phyloP scores from a whole-genome alignment of 2,329 filamentous ascomycete genomes.

The Claviceps lovelessii region DNA sequence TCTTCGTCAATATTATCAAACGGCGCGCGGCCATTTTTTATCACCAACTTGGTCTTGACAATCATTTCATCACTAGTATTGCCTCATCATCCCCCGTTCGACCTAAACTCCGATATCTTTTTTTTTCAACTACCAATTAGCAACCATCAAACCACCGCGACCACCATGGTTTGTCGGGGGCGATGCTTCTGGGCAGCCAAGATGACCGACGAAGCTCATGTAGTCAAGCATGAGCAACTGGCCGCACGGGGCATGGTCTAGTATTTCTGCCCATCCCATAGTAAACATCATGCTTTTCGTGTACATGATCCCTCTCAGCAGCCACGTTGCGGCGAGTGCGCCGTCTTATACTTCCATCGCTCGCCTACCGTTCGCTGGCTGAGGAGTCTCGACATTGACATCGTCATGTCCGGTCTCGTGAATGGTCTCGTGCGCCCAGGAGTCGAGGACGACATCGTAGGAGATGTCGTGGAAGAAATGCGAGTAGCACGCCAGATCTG shows the following conservation, averaged over 20 bases:
- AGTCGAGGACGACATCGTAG: conserved; percentile 1
- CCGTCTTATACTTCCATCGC: conserved; percentile 15
- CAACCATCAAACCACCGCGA: background rate
- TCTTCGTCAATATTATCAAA: background rate
- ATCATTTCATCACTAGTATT: background rate
- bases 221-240: conserved; percentile 10
- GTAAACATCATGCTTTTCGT: conserved; percentile 14
- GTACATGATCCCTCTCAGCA: conserved; percentile 7
- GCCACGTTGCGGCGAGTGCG: conserved; percentile 21
- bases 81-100: background rate
- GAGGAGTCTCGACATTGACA: conserved; percentile 7
- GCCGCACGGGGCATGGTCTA: conserved; percentile 11
- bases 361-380: conserved; percentile 10
- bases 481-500: background rate
- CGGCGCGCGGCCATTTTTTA: background rate
- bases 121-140: background rate
- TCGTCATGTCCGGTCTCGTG: background rate
- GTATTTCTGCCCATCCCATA: conserved; percentile 19
- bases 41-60: background rate
- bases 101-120: background rate
- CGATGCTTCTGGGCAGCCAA: conserved; percentile 10
- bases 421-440: background rate
- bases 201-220: background rate
- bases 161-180: conserved; percentile 12
- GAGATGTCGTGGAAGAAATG: conserved; percentile 3